These are phyloP conservation scores for Cunninghamia lanceolata DNA, from an alignment of 75 land plant species.

Conservation along the genomic window DNA sequence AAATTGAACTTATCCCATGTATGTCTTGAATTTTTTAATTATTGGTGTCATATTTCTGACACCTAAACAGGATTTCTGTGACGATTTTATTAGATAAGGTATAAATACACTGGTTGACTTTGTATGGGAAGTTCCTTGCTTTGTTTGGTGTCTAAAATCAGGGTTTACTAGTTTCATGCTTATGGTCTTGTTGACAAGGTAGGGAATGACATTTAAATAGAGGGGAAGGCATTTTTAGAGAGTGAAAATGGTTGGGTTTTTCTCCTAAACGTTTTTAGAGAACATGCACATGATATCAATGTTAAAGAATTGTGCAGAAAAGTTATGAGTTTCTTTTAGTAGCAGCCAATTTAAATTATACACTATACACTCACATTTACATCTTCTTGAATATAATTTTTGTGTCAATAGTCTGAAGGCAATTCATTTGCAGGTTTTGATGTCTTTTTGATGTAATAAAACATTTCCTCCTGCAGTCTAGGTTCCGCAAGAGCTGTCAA, in stretches of 20 bases:
- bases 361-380: background rate
- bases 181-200: too few species aligned
- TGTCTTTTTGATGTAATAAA: background rate
- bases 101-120: background rate
- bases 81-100: background rate
- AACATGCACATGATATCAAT: background rate
- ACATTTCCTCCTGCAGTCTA: constrained; percentile 30
- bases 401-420: background rate
- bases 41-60: too few species aligned
- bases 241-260: background rate
- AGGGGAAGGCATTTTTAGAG: background rate
- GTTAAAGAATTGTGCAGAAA: background rate
- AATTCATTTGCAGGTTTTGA: background rate
- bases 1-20: background rate
- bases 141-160: too few species aligned
- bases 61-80: too few species aligned
- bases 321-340: background rate
- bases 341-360: background rate
- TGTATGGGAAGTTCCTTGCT: background rate
- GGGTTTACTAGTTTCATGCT: too few species aligned
- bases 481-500: constrained; percentile 84
- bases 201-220: background rate
- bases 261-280: background rate
- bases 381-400: too few species aligned
- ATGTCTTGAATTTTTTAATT: too few species aligned